Evolutionary conservation across 2,329 filamentous ascomycete genomes (phyloP).

Genomic region (Monascus ruber): DNA sequence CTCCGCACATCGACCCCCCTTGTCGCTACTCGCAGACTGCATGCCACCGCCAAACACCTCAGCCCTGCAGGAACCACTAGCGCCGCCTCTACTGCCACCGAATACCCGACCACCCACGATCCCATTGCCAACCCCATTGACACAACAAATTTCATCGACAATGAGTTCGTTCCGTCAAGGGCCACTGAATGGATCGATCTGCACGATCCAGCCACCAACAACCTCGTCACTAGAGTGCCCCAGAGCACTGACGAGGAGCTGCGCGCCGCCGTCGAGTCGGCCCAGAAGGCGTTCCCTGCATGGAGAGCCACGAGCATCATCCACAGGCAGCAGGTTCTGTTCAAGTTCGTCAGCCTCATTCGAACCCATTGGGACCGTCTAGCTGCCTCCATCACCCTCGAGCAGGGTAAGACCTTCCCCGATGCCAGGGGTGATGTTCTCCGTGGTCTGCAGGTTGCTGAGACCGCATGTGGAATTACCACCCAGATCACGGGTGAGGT

Average conservation of each 20-base stretch:
- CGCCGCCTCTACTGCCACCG: constrained; percentile 37
- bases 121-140: constrained; percentile 44
- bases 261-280: constrained; percentile 49
- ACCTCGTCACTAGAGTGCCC: constrained; percentile 53
- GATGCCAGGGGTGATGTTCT: constrained; percentile 58
- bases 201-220: constrained; percentile 55
- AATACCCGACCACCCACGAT: constrained; percentile 47
- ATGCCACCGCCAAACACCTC: constrained; percentile 45
- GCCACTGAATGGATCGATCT: constrained; percentile 53
- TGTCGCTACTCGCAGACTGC: constrained; percentile 28
- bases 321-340: constrained; percentile 52
- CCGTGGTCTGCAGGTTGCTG: constrained; percentile 54
- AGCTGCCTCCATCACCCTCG: constrained; percentile 53
- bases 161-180: constrained; percentile 48
- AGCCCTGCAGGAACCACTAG: constrained; percentile 36
- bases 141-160: constrained; percentile 54
- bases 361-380: constrained; percentile 54
- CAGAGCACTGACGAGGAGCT: constrained; percentile 56
- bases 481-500: constrained; percentile 55
- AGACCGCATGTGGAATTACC: constrained; percentile 56
- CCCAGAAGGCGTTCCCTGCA: constrained; percentile 50
- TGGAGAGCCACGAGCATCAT: constrained; percentile 53
- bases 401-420: constrained; percentile 58
- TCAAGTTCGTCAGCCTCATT: constrained; percentile 54
- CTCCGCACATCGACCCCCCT: constrained; percentile 9